Conservation (phyloP, 148 eudicot species). For the Selenicereus undatus region DNA sequence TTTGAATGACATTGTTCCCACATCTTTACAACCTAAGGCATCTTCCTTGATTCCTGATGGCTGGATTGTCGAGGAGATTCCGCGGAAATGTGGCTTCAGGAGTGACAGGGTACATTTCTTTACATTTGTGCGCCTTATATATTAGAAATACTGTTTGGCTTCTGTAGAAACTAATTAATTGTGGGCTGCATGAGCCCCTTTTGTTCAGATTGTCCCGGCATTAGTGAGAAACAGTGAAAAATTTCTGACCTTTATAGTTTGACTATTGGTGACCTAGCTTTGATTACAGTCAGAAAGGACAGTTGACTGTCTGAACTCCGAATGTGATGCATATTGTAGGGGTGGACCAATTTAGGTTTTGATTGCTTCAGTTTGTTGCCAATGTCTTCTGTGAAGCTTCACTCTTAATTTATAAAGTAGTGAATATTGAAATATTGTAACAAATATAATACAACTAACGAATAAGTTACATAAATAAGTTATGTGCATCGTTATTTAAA, state of each 20-base stretch:
- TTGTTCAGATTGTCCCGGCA: background rate
- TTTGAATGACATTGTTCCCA: slow-evolving; percentile 16
- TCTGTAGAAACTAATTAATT: background rate
- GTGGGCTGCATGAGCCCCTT: background rate
- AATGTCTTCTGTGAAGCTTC: background rate
- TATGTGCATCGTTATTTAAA: background rate
- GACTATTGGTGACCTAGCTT: background rate
- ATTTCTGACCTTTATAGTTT: background rate
- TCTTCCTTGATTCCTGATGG: slow-evolving; percentile 45
- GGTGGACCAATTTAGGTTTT: no score
- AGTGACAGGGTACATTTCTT: slow-evolving; percentile 50
- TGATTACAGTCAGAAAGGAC: background rate
- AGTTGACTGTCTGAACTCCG: background rate
- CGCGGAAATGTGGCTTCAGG: slow-evolving; percentile 39
- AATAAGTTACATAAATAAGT: background rate
- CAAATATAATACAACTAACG: background rate
- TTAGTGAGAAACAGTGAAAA: background rate
- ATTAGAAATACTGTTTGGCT: background rate
- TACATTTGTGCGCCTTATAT: background rate
- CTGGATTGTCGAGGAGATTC: slow-evolving; percentile 53
- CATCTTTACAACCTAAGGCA: slow-evolving; percentile 22
- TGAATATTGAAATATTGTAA: background rate
- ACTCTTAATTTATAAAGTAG: background rate
- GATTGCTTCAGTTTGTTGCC: background rate
- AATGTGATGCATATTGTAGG: no score